Base-by-base conservation (phyloP, 345 rosid genomes). In the Populus deltoides region DNA sequence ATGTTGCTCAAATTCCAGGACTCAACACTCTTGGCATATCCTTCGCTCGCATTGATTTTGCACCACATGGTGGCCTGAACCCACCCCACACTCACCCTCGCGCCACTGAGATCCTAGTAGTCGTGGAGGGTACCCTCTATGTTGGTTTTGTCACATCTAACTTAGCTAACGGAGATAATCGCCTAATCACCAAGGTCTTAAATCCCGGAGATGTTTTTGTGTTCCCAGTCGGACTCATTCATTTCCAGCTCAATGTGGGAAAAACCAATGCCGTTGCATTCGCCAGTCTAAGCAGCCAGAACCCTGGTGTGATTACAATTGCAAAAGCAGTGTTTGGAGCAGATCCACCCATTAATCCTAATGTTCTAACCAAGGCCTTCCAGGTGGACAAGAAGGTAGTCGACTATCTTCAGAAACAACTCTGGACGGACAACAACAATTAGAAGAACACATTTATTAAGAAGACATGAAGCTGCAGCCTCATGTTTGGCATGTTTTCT, bases 11-110 rank as follows among this genome's bases (percentile, higher is more conserved):
- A 66, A 35, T 66, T 17, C 10, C 72, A 17, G 72, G 78, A 51
- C 70, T 75, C n/a, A 75, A 75, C 72, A 75, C 78, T 29, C 78
- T 51, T 13, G 27, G 78, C 41, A 66, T 49, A 11, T 75, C 78
- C 20, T 2, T 45, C 3, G 47, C 4, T 10, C 71, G 78, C 24
- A 15, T 43, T 16, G 31, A 75, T 18, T 45, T 9, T 8, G 78
- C 71, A 0, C 39, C 55, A 17, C 0, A 27, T 33, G 78, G 39
- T 38, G 39, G 74, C 43, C 29, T 66, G 6, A 47, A 18, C 63
- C 78, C 45, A 5, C 78, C 59, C 6, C 63, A 43, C 45, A 45
- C 22, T 17, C 77, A 65, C 71, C 71, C 70, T 65, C 77, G 77
- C 9, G 77, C 61, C 17, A 35, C 62, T 1, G 77, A 75, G 29